These are phyloP conservation scores for Lentinus tigrinus DNA, from an alignment of 768 basidiomycete species.

Conservation along the genomic window DNA sequence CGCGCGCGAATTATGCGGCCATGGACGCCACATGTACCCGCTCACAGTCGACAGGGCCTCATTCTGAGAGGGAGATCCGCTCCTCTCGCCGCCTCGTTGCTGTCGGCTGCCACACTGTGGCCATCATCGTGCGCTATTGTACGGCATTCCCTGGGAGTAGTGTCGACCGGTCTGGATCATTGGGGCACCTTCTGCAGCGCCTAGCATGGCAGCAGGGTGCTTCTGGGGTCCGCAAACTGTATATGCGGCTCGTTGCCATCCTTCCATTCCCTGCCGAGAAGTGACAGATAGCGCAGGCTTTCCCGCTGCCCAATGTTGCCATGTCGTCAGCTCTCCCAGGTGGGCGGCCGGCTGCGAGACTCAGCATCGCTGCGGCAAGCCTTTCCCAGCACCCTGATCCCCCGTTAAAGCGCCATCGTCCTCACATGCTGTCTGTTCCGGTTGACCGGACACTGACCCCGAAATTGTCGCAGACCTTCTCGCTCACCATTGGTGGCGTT, in stretches of 20 bases:
- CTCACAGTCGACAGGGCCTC: no score
- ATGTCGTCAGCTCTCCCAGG: neutral
- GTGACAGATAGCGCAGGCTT: conserved; percentile 10
- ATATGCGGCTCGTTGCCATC: neutral
- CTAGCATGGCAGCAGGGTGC: neutral
- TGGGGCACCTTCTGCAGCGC: neutral
- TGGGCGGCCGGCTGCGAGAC: neutral
- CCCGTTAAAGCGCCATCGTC: neutral
- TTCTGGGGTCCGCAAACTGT: conserved; percentile 5
- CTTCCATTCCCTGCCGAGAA: conserved; percentile 8
- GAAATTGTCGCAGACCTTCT: conserved; percentile 71
- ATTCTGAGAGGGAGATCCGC: no score
- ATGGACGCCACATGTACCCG: neutral
- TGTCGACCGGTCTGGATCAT: neutral
- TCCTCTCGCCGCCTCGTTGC: no score
- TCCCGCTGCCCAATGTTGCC: neutral
- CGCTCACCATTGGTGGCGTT: conserved; percentile 79
- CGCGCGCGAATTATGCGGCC: neutral
- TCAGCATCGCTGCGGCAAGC: no score
- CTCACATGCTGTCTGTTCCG: neutral
- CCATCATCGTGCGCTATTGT: no score
- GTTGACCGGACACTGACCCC: neutral
- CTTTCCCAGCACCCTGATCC: neutral
- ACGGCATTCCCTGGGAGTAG: no score
- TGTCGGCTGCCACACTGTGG: no score